These are phyloP conservation scores for Fraxinus excelsior DNA, from an alignment of 257 asterid species.

Conservation along the genomic window DNA sequence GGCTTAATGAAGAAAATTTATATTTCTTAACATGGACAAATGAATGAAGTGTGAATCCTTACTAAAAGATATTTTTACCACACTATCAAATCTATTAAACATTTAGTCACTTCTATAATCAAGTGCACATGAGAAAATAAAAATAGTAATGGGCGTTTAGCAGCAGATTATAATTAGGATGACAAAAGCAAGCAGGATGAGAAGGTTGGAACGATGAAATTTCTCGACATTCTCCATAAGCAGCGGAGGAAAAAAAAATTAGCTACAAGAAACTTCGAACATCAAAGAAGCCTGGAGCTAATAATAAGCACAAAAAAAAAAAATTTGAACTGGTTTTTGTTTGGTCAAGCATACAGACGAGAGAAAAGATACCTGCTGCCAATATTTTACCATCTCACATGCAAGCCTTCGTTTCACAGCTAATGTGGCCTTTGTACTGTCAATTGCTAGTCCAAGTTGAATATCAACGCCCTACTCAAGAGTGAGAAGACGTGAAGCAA, in stretches of 20 bases:
- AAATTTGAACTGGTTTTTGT: background rate
- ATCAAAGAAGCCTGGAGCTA: background rate
- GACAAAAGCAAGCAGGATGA: background rate
- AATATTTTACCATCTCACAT: constrained; percentile 98
- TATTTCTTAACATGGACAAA: background rate
- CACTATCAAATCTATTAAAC: background rate
- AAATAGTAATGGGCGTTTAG: background rate
- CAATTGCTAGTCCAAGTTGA: constrained; percentile 98
- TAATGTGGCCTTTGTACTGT: constrained; percentile 95
- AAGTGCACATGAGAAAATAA: background rate
- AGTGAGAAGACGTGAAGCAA: constrained; percentile 11
- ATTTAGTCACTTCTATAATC: background rate
- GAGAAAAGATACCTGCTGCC: constrained; percentile 81
- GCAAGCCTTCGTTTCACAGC: constrained; percentile 99
- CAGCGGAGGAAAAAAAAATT: background rate
- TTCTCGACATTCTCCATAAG: background rate
- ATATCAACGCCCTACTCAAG: constrained; percentile 87
- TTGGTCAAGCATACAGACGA: background rate
- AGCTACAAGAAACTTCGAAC: background rate
- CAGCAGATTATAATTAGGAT: background rate
- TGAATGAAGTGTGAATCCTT: background rate
- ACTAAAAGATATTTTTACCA: background rate
- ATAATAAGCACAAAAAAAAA: background rate
- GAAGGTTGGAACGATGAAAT: background rate
- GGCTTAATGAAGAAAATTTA: background rate